Evolutionary conservation across 1,284 basidiomycete genomes (phyloP).

Genomic region (Trametes sp.): DNA sequence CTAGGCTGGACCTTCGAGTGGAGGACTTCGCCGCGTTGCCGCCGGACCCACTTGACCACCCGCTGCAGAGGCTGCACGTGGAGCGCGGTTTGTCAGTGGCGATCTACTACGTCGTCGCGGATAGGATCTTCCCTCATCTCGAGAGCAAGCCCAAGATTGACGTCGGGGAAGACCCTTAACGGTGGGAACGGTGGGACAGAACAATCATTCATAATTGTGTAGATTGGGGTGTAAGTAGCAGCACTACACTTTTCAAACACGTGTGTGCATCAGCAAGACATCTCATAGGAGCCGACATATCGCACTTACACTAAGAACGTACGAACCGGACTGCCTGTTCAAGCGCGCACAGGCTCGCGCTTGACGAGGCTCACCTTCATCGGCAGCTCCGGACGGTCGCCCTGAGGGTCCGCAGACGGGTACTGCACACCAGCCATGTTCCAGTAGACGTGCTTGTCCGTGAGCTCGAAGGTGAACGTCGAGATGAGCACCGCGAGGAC

Average conservation of each 20-base stretch:
- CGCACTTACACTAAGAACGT: too few species aligned
- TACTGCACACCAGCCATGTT: slow-evolving; percentile 31
- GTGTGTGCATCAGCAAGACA: too few species aligned
- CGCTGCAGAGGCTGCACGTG: neutral
- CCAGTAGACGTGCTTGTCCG: slow-evolving; percentile 29
- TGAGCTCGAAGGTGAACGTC: slow-evolving; percentile 24
- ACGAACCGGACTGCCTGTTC: neutral
- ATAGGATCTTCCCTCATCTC: slow-evolving; percentile 1
- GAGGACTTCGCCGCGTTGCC: neutral
- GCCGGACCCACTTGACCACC: neutral
- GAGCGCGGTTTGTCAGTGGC: neutral
- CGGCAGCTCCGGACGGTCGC: slow-evolving; percentile 24
- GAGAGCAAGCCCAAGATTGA: neutral
- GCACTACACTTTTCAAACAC: too few species aligned
- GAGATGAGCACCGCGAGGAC: slow-evolving; percentile 23
- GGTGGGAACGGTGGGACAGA: too few species aligned
- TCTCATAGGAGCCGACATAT: too few species aligned
- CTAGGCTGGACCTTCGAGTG: neutral
- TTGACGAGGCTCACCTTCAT: slow-evolving; percentile 17
- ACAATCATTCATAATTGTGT: too few species aligned
- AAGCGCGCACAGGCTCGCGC: neutral
- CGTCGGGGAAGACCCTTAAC: too few species aligned
- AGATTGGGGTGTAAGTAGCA: too few species aligned
- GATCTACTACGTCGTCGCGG: neutral
- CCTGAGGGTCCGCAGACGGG: slow-evolving; percentile 27